Evolutionary conservation across 2,329 filamentous ascomycete genomes (phyloP).

Genomic region (Zymoseptoria pseudotritici): DNA sequence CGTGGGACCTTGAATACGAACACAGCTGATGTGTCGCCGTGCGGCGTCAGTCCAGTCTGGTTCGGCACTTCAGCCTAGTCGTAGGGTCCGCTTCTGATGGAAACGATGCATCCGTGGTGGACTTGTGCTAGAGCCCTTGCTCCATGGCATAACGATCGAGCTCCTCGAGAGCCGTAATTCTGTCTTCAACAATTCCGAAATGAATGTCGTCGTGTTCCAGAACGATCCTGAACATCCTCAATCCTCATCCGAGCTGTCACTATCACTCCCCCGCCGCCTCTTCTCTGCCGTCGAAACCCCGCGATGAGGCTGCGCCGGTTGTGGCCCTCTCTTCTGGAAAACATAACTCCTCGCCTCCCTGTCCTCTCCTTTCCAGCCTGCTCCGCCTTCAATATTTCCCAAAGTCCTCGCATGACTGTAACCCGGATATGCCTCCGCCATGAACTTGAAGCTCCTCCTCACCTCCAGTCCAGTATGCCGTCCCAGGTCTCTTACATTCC

Average conservation of each 20-base stretch:
- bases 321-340: slow-evolving; percentile 31
- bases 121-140: too few relatives aligned
- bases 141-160: too few relatives aligned
- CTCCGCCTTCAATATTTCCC: slow-evolving; percentile 46
- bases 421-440: slow-evolving; percentile 59
- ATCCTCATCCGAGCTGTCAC: background rate
- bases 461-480: slow-evolving; percentile 68
- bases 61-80: too few relatives aligned
- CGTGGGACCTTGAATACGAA: too few relatives aligned
- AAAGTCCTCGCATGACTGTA: slow-evolving; percentile 68
- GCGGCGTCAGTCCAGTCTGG: too few relatives aligned
- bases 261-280: background rate
- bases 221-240: slow-evolving; percentile 13
- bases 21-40: too few relatives aligned
- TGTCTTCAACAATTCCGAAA: too few relatives aligned
- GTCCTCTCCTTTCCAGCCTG: slow-evolving; percentile 44
- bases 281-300: background rate
- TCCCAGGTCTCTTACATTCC: slow-evolving; percentile 85
- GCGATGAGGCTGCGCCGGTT: background rate
- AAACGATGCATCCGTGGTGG: too few relatives aligned
- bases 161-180: too few relatives aligned
- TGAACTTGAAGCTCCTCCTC: slow-evolving; percentile 62
- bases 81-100: too few relatives aligned
- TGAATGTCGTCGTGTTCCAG: background rate
- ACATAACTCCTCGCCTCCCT: slow-evolving; percentile 41